Evolutionary conservation across 306 rosid genomes (phyloP).

Genomic region (Leucaena leucocephala): DNA sequence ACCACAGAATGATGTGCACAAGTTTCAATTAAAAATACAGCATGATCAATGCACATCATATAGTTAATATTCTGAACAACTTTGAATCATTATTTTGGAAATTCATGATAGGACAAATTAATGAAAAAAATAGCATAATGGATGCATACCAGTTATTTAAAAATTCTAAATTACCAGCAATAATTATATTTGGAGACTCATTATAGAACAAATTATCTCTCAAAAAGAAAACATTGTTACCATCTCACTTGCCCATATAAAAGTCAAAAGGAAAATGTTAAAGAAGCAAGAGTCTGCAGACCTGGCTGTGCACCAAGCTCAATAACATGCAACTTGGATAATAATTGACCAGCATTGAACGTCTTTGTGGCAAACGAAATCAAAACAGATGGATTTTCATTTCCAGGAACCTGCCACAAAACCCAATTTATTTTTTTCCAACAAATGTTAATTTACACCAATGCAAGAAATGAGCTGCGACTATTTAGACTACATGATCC

Average conservation of each 20-base stretch:
- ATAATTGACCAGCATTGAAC: slow-evolving; percentile 86
- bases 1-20: slow-evolving; percentile 21
- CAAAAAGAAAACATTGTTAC: neutral
- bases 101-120: slow-evolving; percentile 2
- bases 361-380: slow-evolving; percentile 95
- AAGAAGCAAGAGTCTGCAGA: slow-evolving; percentile 42
- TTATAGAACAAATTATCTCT: neutral
- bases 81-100: slow-evolving; percentile 20
- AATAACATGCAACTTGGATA: slow-evolving; percentile 90
- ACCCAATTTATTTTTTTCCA: slow-evolving; percentile 17
- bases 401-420: slow-evolving; percentile 82
- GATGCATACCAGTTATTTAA: neutral
- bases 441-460: neutral
- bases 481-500: neutral
- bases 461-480: neutral
- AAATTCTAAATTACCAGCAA: neutral
- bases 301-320: slow-evolving; percentile 99
- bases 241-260: slow-evolving; percentile 21
- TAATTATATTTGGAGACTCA: neutral
- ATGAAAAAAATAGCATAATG: neutral
- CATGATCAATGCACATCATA: neutral
- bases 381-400: slow-evolving; percentile 84
- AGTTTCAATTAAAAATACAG: slow-evolving; percentile 10
- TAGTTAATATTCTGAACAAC: neutral
- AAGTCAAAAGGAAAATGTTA: slow-evolving; percentile 21